These are phyloP conservation scores for Rhynchospora tenuis DNA, from an alignment of 176 grass and related monocot species.

Conservation along the genomic window DNA sequence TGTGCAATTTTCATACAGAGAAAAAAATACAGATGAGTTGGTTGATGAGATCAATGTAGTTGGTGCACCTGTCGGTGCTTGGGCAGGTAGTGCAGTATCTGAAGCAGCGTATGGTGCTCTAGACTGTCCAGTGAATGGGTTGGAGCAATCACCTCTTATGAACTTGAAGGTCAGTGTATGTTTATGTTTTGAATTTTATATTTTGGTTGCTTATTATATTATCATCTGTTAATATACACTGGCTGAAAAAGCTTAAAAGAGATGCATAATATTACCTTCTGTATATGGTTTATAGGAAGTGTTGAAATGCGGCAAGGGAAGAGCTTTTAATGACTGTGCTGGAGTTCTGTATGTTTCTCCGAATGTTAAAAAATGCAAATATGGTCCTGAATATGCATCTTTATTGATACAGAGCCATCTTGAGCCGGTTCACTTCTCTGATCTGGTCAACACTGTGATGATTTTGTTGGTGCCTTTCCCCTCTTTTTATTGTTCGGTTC, in stretches of 20 bases:
- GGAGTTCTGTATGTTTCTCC: slow-evolving; percentile 66
- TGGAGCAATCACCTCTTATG: slow-evolving; percentile 74
- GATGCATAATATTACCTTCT: neutral
- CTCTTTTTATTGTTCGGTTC: slow-evolving; percentile 5
- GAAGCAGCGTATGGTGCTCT: slow-evolving; percentile 97
- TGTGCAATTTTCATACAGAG: slow-evolving; percentile 65
- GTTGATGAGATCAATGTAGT: slow-evolving; percentile 20
- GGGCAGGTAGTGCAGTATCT: slow-evolving; percentile 80
- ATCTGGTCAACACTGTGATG: slow-evolving; percentile 69
- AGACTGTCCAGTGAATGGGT: slow-evolving; percentile 62
- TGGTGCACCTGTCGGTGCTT: slow-evolving; percentile 79
- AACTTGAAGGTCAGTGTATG: slow-evolving; percentile 58
- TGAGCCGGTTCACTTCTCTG: slow-evolving; percentile 58
- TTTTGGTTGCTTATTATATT: slow-evolving; percentile 1
- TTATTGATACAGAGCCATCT: slow-evolving; percentile 83
- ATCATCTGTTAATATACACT: slow-evolving; percentile 7
- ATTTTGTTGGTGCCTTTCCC: slow-evolving; percentile 57
- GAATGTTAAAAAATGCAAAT: slow-evolving; percentile 58
- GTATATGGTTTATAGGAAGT: slow-evolving; percentile 52
- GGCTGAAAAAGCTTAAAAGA: neutral
- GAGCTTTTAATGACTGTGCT: slow-evolving; percentile 34
- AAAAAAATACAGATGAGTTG: slow-evolving; percentile 26
- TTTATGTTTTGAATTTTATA: slow-evolving; percentile 14
- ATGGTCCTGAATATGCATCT: slow-evolving; percentile 81
- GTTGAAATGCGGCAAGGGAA: slow-evolving; percentile 67